phyloP scores from a whole-genome alignment of 805 yeast genomes.

The Komagataella phaffii region DNA sequence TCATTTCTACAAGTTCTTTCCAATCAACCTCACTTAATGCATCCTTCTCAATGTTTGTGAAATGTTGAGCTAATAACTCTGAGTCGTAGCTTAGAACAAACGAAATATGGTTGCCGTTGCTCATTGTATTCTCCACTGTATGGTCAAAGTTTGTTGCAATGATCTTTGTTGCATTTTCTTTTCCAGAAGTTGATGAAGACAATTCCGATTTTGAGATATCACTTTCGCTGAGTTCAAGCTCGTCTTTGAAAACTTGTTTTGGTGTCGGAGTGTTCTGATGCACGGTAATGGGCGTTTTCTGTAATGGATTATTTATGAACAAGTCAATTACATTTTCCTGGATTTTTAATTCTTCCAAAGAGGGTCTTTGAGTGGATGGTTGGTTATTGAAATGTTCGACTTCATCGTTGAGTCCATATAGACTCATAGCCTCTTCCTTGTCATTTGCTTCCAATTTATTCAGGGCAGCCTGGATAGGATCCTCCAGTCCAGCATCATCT shows the following conservation, averaged over 20 bases:
- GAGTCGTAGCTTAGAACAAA: constrained; percentile 69
- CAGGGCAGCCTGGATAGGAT: constrained; percentile 66
- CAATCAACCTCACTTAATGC: constrained; percentile 78
- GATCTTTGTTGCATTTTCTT: neutral
- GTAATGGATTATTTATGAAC: constrained; percentile 9
- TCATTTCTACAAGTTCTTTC: constrained; percentile 71
- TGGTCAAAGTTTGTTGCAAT: neutral
- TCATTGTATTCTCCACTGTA: constrained; percentile 26
- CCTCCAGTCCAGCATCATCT: constrained; percentile 54
- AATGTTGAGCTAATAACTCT: constrained; percentile 55
- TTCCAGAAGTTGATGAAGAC: neutral
- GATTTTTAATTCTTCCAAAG: constrained; percentile 16
- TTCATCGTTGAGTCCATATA: constrained; percentile 16
- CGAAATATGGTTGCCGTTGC: constrained; percentile 54
- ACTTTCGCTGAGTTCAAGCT: neutral
- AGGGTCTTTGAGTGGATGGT: neutral
- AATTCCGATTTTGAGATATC: neutral
- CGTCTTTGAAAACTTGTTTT: neutral
- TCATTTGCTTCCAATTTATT: constrained; percentile 42
- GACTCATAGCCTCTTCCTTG: constrained; percentile 4
- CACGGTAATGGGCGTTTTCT: neutral
- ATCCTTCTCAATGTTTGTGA: constrained; percentile 81
- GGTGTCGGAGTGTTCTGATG: neutral
- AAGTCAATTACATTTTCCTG: constrained; percentile 20
- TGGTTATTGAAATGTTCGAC: neutral